phyloP scores from a whole-genome alignment of 2,329 filamentous ascomycete genomes.

The Ascochyta fabae region DNA sequence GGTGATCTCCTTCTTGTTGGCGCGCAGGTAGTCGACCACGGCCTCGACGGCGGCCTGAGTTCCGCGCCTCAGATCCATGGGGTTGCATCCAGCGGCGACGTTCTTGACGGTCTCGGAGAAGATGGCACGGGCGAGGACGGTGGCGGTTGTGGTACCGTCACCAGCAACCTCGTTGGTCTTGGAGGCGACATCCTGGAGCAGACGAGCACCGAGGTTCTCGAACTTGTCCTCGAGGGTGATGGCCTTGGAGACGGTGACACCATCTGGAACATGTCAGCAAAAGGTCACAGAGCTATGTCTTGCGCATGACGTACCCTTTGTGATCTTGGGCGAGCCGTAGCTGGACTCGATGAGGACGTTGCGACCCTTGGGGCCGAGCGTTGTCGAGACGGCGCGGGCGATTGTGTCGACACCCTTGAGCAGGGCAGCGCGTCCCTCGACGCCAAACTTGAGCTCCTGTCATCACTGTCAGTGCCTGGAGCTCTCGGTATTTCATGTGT shows the following conservation, averaged over 20 bases:
- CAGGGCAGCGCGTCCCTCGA: constrained; percentile 87
- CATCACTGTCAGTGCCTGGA: constrained; percentile 9
- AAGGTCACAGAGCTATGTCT: neutral
- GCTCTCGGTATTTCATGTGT: neutral
- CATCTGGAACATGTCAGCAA: constrained; percentile 49
- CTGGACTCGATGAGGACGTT: constrained; percentile 98
- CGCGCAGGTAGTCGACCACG: constrained; percentile 90
- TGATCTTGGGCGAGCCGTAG: constrained; percentile 99
- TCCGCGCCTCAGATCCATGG: constrained; percentile 96
- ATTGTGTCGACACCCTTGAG: constrained; percentile 96
- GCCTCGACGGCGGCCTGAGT: constrained; percentile 96
- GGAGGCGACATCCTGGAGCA: constrained; percentile 96
- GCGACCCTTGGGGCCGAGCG: constrained; percentile 95
- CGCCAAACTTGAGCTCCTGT: constrained; percentile 97
- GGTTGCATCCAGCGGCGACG: constrained; percentile 98
- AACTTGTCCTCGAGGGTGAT: constrained; percentile 98
- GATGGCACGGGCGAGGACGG: constrained; percentile 94
- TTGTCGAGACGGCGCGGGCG: constrained; percentile 93
- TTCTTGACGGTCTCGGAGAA: constrained; percentile 99
- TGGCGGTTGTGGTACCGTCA: constrained; percentile 98
- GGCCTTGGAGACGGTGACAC: constrained; percentile 70
- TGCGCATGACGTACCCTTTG: constrained; percentile 73
- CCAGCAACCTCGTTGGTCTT: constrained; percentile 99
- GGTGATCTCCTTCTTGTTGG: constrained; percentile 97
- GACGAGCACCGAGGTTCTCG: constrained; percentile 96